phyloP scores from a whole-genome alignment of 2,329 filamentous ascomycete genomes.

The Microsporum audouinii region DNA sequence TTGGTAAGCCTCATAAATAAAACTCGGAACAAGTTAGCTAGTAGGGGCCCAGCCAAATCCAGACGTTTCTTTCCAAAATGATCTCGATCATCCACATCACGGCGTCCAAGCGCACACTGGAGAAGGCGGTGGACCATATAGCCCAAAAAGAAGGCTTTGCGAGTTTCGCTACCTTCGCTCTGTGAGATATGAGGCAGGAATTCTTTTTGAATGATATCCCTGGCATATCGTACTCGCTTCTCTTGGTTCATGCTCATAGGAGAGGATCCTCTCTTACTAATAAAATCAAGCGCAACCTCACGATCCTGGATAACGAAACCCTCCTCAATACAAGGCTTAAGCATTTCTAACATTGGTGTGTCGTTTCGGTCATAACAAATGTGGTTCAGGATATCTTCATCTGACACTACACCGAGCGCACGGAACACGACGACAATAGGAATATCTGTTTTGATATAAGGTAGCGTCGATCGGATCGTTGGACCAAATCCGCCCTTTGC shows the following conservation, averaged over 20 bases:
- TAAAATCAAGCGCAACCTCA: conserved; percentile 87
- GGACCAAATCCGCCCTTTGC: conserved; percentile 72
- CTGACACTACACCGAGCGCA: conserved; percentile 87
- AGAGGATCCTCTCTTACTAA: conserved; percentile 75
- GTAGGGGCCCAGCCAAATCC: conserved; percentile 82
- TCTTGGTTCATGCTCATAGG: conserved; percentile 63
- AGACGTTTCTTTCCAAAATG: conserved; percentile 98
- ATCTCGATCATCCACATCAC: conserved; percentile 93
- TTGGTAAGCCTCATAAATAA: conserved; percentile 84
- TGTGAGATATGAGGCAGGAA: conserved; percentile 94
- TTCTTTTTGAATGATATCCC: conserved; percentile 94
- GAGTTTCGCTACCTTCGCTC: conserved; percentile 81
- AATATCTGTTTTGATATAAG: conserved; percentile 87
- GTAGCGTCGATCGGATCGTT: conserved; percentile 80
- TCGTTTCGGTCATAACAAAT: conserved; percentile 95
- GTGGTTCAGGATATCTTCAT: conserved; percentile 95
- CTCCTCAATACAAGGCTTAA: conserved; percentile 95
- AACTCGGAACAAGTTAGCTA: conserved; percentile 91
- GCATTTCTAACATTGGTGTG: conserved; percentile 92
- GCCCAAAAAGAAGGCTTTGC: conserved; percentile 94
- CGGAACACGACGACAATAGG: conserved; percentile 94
- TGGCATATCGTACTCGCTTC: conserved; percentile 81
- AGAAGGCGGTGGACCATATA: conserved; percentile 98
- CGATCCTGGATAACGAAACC: conserved; percentile 92
- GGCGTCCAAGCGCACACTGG: conserved; percentile 82